Percentiles rank a stretch among this genome's conserved stretches.
These are phyloP conservation scores for Infundibulicybe gibba DNA, from an alignment of 768 basidiomycete species.

Conservation along the genomic window DNA sequence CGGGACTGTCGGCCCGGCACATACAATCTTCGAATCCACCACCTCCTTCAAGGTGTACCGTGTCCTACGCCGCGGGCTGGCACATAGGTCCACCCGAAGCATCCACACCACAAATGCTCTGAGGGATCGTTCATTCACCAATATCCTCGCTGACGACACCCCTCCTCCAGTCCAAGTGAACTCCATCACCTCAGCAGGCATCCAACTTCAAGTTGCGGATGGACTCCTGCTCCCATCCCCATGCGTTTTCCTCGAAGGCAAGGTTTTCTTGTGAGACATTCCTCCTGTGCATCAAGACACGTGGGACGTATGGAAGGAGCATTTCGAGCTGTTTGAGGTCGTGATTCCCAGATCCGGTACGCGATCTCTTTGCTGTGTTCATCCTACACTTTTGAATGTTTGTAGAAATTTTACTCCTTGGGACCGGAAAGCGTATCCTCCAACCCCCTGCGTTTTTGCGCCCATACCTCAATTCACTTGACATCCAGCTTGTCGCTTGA, in stretches of 20 bases:
- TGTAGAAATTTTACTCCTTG: constrained; percentile 85
- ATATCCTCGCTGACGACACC: constrained; percentile 68
- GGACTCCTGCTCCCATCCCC: constrained; percentile 76
- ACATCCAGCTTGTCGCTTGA: constrained; percentile 64
- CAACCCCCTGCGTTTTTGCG: constrained; percentile 69
- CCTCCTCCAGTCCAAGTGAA: constrained; percentile 71
- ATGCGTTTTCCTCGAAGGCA: constrained; percentile 81
- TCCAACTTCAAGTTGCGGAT: constrained; percentile 71
- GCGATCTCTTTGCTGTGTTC: constrained; percentile 15
- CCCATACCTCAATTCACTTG: constrained; percentile 65
- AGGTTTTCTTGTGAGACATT: constrained; percentile 90
- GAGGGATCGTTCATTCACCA: constrained; percentile 47
- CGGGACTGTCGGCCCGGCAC: neutral
- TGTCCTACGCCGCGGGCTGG: constrained; percentile 1
- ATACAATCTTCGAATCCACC: neutral
- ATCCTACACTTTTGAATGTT: too few species aligned
- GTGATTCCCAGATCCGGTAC: constrained; percentile 85
- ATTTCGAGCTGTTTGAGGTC: constrained; percentile 78
- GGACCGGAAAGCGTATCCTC: constrained; percentile 72
- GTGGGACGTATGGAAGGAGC: constrained; percentile 57
- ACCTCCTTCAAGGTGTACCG: neutral
- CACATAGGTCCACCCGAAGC: neutral
- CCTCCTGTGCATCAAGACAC: constrained; percentile 57
- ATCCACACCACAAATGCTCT: constrained; percentile 13
- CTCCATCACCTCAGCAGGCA: constrained; percentile 59